Percentiles rank a stretch among this genome's conserved stretches.
phyloP scores from a whole-genome alignment of 2,329 filamentous ascomycete species.

The Calonectria henricotiae region DNA sequence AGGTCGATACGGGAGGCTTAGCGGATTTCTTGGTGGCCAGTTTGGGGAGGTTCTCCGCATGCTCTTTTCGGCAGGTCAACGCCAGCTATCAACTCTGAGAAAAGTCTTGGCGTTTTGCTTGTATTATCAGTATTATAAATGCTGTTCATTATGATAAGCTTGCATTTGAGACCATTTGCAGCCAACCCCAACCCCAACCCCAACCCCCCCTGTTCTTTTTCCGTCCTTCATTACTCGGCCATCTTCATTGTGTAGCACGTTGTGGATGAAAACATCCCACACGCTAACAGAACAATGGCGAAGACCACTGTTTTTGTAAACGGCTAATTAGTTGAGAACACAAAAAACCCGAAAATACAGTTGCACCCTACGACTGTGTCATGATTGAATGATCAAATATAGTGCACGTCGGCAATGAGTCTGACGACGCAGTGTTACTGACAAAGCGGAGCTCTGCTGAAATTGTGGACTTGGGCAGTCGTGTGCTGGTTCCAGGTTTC shows the following conservation, averaged over 20 bases:
- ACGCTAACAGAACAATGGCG: background rate
- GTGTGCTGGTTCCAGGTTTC: constrained; percentile 65
- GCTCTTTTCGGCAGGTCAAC: constrained; percentile 8
- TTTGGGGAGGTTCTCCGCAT: background rate
- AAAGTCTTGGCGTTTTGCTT: background rate
- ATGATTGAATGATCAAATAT: constrained; percentile 34
- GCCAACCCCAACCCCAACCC: too few relatives aligned
- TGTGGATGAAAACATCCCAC: background rate
- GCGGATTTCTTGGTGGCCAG: background rate
- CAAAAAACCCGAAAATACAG: too few relatives aligned
- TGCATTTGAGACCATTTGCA: background rate
- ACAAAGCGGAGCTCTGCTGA: constrained; percentile 34
- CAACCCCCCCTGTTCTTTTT: background rate
- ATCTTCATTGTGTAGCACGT: background rate
- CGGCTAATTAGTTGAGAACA: background rate
- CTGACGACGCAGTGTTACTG: background rate
- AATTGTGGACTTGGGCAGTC: constrained; percentile 52
- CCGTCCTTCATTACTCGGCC: background rate
- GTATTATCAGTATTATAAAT: background rate
- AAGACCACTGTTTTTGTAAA: background rate
- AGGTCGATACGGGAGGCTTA: constrained; percentile 22
- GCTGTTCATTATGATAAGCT: background rate
- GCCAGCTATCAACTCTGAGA: background rate
- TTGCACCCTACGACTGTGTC: constrained; percentile 2
- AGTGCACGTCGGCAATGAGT: constrained; percentile 28